Evolutionary conservation across 371 early-diverging fungal species (phyloP).

Genomic region (Pancytospora epiphaga): DNA sequence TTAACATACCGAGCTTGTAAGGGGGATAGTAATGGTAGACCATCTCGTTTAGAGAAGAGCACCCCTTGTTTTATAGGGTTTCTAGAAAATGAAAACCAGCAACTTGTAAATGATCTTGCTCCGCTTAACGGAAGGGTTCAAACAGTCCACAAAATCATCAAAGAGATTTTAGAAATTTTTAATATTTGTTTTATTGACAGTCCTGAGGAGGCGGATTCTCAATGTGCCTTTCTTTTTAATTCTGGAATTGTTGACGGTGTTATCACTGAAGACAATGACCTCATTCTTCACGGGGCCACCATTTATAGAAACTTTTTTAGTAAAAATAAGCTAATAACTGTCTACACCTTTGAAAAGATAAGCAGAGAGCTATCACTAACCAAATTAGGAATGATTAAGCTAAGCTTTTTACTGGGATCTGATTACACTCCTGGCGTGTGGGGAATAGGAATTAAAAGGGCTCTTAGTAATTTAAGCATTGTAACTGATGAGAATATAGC

Average conservation of each 20-base stretch:
- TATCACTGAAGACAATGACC: constrained; percentile 92
- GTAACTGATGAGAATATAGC: neutral
- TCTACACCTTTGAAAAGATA: constrained; percentile 65
- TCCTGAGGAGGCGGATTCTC: constrained; percentile 91
- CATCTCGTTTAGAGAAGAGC: neutral
- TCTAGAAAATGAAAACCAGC: neutral
- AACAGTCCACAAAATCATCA: constrained; percentile 9
- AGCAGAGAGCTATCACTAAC: constrained; percentile 66
- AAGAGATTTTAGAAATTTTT: constrained; percentile 70
- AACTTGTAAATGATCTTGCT: too few species aligned
- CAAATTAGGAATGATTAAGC: constrained; percentile 67
- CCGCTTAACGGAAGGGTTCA: neutral
- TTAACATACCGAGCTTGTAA: too few species aligned
- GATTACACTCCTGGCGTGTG: constrained; percentile 90
- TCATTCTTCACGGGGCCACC: constrained; percentile 80
- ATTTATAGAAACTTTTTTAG: constrained; percentile 89
- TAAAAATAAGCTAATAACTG: constrained; percentile 68
- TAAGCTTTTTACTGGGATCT: constrained; percentile 81
- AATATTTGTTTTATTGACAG: constrained; percentile 82
- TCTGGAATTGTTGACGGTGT: constrained; percentile 78
- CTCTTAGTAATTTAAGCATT: neutral
- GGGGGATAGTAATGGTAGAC: neutral
- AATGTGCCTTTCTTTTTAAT: constrained; percentile 72
- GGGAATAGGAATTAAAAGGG: constrained; percentile 78
- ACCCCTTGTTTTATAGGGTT: neutral